These are phyloP conservation scores for Saccharum hybrid DNA, from an alignment of 202 grass and related monocot species.

Conservation along the genomic window DNA sequence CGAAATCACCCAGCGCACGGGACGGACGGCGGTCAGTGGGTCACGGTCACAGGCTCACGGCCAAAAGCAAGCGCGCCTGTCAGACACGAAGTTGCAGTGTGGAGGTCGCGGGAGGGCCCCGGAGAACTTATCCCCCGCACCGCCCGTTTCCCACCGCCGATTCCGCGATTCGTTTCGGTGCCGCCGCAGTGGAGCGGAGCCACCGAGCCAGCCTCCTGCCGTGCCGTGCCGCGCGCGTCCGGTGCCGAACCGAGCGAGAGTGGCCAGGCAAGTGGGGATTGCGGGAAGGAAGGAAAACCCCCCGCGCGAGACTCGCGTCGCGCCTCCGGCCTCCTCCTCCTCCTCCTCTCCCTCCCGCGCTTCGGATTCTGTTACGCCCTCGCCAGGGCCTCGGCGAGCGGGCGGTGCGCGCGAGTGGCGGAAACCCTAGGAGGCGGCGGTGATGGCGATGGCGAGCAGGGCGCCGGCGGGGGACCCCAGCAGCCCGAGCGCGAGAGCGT, in stretches of 20 bases:
- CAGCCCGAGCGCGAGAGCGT: conserved; percentile 48
- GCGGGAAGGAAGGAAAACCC: not conserved
- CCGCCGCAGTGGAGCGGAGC: not conserved
- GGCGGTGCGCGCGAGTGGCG: not conserved
- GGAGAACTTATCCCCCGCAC: conserved; percentile 36
- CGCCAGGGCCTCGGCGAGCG: not conserved
- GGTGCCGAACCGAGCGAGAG: too few relatives aligned
- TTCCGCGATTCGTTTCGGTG: conserved; percentile 34
- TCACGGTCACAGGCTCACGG: not conserved
- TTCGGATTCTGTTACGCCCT: conserved; percentile 26
- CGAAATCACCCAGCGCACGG: too few relatives aligned
- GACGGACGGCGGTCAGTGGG: too few relatives aligned
- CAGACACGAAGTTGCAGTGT: not conserved
- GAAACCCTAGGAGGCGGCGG: not conserved
- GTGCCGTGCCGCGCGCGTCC: not conserved
- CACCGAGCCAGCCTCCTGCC: too few relatives aligned
- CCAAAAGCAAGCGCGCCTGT: not conserved
- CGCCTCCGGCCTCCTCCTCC: not conserved
- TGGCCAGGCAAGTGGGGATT: not conserved
- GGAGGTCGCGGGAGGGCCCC: not conserved
- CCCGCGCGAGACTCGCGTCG: not conserved
- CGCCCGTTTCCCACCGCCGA: conserved; percentile 32
- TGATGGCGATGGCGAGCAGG: conserved; percentile 33
- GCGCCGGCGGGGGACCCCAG: conserved; percentile 39
- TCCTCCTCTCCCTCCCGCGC: not conserved